Base-by-base conservation (phyloP, 2,329 filamentous ascomycete genomes). In the Fusarium cicatricum region DNA sequence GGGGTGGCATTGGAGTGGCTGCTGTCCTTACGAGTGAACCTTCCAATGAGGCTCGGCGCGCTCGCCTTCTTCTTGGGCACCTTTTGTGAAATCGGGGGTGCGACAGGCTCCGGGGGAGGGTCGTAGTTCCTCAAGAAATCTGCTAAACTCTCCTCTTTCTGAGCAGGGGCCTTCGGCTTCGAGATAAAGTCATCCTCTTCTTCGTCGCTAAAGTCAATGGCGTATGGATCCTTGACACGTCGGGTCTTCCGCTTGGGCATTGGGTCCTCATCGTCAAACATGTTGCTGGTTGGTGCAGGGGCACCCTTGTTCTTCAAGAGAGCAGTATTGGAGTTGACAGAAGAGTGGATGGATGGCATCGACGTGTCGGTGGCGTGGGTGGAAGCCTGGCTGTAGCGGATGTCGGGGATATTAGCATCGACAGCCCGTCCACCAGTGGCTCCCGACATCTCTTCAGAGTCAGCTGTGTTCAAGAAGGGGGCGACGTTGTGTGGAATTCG, bases 141-240 rank as follows among this genome's bases (percentile, higher is more conserved):
- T 28, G 89, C 85, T 42, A 93, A 72, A 60, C 85, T 89, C 73
- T 92, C 88, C 69, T 90, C 85, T 59, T 82, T 77, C 58, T 79
- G 79, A 4, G 67, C 68, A 11, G 75, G 72, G 21, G 70, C 62
- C 52, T 76, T 69, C 69, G 77, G 65, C 32, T 73, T 67, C 26
- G 85, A 71, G 3, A 73, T 65, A 10, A 75, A 78, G 6, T 86
- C 82, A 15, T 85, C 69, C 2, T 87, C 82, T 12, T 85, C 82
- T 9, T 87, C 80, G 51, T 91, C 89, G 66, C 88, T 90, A 26
- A 87, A 80, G 69, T 97, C 93, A 60, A 98, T 91, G n/a, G 92
- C 91, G 64, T 98, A 98, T 0, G 94, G 95, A 68, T 99, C 95
- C 52, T 85, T 90, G 45, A 92, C 86, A 23, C 91, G 87, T 39